Percentiles rank a stretch among this genome's conserved stretches.
These are phyloP conservation scores for Xylaria acuta DNA, from an alignment of 495 filamentous ascomycete species.

Conservation along the genomic window DNA sequence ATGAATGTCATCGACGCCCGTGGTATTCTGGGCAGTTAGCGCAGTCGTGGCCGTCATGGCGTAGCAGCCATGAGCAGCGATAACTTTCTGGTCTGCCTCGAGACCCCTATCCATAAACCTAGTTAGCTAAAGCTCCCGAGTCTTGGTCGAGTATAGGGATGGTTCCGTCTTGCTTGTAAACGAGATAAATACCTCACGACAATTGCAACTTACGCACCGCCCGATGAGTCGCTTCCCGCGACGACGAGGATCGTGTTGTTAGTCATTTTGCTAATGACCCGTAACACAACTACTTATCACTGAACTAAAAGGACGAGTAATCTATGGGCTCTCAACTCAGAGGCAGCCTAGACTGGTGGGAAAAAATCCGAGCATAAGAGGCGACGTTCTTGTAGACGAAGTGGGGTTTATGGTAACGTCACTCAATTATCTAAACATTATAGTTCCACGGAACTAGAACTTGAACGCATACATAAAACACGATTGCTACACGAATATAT, in stretches of 20 bases:
- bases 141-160: background rate
- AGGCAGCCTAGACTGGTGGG: background rate
- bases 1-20: conserved; percentile 82
- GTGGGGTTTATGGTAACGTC: conserved; percentile 22
- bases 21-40: conserved; percentile 92
- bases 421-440: conserved; percentile 7
- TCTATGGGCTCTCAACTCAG: background rate
- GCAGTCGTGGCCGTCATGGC: conserved; percentile 97
- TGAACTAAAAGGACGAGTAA: background rate
- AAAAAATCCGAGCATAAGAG: background rate
- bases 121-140: background rate
- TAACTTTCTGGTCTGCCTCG: conserved; percentile 95
- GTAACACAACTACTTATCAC: background rate
- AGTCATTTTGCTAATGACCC: conserved; percentile 27
- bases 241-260: conserved; percentile 73
- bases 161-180: background rate
- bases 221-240: conserved; percentile 85
- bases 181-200: conserved; percentile 22
- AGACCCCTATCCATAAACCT: conserved; percentile 67
- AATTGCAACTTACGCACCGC: conserved; percentile 73
- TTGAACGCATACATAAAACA: background rate
- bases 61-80: conserved; percentile 90
- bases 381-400: conserved; percentile 1
- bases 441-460: conserved; percentile 5
- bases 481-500: background rate